Base-by-base conservation (phyloP, 148 eudicot genomes). In the Pouteria glomerata region DNA sequence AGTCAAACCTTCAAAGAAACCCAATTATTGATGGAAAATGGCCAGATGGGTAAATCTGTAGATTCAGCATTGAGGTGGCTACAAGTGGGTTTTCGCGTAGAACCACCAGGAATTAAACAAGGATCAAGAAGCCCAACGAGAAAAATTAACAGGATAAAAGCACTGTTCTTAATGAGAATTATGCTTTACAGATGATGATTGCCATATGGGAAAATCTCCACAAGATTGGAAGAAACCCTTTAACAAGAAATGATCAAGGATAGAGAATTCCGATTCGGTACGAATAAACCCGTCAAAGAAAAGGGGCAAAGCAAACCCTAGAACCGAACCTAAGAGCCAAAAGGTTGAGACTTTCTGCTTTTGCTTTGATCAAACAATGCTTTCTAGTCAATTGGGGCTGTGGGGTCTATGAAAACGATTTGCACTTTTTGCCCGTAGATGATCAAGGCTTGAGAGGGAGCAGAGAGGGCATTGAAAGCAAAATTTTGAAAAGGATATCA, bases 1-100 rank as follows among this genome's bases (percentile, higher is more conserved):
- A 76, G 21, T 45, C 70, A 53, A 70, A 62, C 79, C 70, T 65
- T 59, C 71, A 67, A 50, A 74, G 14, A 31, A 42, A 57, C 47
- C 50, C 56, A 62, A 63, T 55, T 55, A 70, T 78, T 53, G 53
- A 60, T 44, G 44, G 31, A 68, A 24, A 78, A 53, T 61, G 41
- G 47, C 35, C 57, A 73, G 68, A 30, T 70, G 66, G 70, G 65
- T 45, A 47, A n/a, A 58, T 68, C 73, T 44, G 24, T 7, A 69
- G 53, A 73, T 62, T 47, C 47, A 62, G 37, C 74, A 68, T 73
- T 57, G 35, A 1, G 13, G 34, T 11, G 21, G 16, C 53, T 18
- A 15, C 60, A 31, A 34, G 42, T 42, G 57, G 72, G 16, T 48
- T 48, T 77, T 34, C 66, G 61, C 76, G 66, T 19, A 63, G 45